Percentiles rank a stretch among this genome's conserved stretches.
Evolutionary conservation across 148 eudicot species (phyloP).

Genomic region (Arctostaphylos glauca): DNA sequence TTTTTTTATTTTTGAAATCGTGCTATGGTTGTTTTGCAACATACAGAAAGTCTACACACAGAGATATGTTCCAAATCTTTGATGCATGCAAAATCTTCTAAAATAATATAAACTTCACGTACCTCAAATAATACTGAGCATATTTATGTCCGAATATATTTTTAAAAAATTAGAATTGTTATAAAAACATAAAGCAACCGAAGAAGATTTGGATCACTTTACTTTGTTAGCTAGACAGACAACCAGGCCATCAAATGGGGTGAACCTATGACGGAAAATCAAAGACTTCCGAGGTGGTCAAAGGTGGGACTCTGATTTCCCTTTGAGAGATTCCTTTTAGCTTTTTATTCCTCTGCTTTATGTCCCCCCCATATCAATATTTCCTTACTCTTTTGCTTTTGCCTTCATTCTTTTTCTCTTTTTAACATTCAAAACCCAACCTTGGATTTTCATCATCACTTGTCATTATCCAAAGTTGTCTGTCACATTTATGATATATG

Average conservation of each 20-base stretch:
- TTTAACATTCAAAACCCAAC: background rate
- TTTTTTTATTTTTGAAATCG: too few relatives aligned
- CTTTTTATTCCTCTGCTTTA: constrained; percentile 5
- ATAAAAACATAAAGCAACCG: background rate
- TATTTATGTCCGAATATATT: too few relatives aligned
- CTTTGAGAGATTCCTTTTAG: background rate
- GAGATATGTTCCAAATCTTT: too few relatives aligned
- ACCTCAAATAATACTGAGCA: too few relatives aligned
- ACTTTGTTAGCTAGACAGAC: background rate
- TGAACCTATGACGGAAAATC: constrained; percentile 1
- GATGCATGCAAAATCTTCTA: too few relatives aligned
- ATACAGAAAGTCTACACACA: too few relatives aligned
- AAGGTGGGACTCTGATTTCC: background rate
- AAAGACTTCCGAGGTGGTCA: constrained; percentile 12
- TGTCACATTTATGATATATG: constrained; percentile 7
- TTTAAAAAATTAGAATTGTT: too few relatives aligned
- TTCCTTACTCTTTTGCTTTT: background rate
- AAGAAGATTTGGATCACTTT: constrained; percentile 9
- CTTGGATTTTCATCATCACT: background rate
- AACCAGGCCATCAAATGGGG: background rate
- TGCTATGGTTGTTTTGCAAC: too few relatives aligned
- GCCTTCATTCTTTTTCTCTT: background rate
- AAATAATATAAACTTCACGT: too few relatives aligned
- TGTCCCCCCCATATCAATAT: background rate
- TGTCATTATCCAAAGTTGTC: background rate